Evolutionary conservation across 345 rosid species (phyloP).

Genomic region (Carallia brachiata): DNA sequence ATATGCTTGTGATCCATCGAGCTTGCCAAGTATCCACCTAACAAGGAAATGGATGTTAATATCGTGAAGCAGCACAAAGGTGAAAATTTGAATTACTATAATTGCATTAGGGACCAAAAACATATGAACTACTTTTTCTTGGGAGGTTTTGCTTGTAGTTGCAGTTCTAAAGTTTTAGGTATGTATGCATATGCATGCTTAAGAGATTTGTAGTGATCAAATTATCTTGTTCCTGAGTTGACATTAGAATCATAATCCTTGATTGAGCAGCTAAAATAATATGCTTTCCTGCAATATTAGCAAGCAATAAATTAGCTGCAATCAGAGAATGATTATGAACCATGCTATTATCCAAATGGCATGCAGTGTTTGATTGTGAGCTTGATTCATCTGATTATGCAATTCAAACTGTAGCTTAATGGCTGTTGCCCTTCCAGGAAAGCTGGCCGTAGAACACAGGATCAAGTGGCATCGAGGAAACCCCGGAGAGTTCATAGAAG

Average conservation of each 20-base stretch:
- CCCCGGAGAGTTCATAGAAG: conserved; percentile 38
- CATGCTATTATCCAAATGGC: neutral
- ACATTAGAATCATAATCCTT: neutral
- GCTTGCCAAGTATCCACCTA: conserved; percentile 72
- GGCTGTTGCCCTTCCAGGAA: conserved; percentile 41
- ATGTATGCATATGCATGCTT: neutral
- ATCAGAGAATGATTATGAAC: neutral
- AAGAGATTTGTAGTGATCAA: neutral
- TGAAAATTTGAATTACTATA: conserved; percentile 9
- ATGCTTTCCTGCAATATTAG: neutral
- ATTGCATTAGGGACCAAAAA: too few relatives aligned
- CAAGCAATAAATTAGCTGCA: neutral
- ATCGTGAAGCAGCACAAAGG: conserved; percentile 61
- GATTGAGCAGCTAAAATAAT: conserved; percentile 1
- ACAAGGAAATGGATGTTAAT: conserved; percentile 74
- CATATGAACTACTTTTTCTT: too few relatives aligned
- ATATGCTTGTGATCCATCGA: conserved; percentile 64
- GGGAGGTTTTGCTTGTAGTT: neutral
- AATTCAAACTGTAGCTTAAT: neutral
- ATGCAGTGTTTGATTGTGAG: neutral
- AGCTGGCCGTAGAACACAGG: conserved; percentile 41
- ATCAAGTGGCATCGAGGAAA: conserved; percentile 43
- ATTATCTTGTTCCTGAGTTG: neutral
- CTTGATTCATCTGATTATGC: neutral
- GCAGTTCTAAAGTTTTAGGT: neutral